phyloP scores from a whole-genome alignment of 139 green algal genomes.

The Chlamydomonas sp. region DNA sequence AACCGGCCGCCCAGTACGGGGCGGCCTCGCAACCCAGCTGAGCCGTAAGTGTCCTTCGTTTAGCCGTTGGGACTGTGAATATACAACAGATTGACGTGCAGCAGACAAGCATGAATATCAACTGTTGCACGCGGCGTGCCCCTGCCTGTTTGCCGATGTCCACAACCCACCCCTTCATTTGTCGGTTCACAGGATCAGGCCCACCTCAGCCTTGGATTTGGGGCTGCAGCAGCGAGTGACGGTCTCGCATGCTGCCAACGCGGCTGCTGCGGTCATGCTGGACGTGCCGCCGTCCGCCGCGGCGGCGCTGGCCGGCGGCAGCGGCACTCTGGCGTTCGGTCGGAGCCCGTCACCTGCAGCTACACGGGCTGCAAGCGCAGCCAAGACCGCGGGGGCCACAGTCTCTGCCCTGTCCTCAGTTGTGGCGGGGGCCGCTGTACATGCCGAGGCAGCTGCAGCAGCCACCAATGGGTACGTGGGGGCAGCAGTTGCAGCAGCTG shows the following conservation, averaged over 20 bases:
- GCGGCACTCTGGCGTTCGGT: background rate
- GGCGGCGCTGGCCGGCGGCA: background rate
- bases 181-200: background rate
- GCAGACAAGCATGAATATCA: too few species aligned
- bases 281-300: constrained; percentile 1
- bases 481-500: background rate
- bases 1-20: background rate
- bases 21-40: background rate
- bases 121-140: too few species aligned
- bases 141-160: too few species aligned
- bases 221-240: constrained; percentile 10
- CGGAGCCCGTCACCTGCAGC: background rate
- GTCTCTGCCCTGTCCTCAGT: background rate
- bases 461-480: too few species aligned
- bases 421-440: background rate
- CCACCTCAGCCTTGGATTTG: constrained; percentile 34
- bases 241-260: background rate
- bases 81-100: too few species aligned
- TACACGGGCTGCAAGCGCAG: background rate
- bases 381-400: background rate
- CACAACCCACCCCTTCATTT: too few species aligned
- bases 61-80: too few species aligned
- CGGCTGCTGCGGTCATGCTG: background rate
- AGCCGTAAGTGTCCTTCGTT: background rate
- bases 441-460: background rate